Evolutionary conservation across 177 flowering plant species (phyloP).

Genomic region (Vitis hybrid): DNA sequence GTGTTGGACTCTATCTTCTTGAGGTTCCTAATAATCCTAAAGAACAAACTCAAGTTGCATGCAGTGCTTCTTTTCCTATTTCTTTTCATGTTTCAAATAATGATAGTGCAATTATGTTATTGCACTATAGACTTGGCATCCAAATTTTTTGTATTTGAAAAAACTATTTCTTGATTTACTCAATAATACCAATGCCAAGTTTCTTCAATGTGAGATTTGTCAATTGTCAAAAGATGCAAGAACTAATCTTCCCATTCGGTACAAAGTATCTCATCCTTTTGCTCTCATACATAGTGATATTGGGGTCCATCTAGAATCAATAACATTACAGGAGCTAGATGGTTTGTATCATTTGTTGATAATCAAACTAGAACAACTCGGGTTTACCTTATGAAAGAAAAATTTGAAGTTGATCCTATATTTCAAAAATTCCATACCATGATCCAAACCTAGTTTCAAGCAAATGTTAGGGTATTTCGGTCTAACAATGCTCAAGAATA

Average conservation of each 20-base stretch:
- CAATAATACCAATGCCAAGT: too few species aligned
- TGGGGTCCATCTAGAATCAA: too few species aligned
- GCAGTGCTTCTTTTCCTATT: neutral
- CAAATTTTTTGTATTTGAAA: conserved; percentile 9
- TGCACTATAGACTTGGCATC: neutral
- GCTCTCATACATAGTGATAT: neutral
- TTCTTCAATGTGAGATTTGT: too few species aligned
- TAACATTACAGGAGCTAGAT: too few species aligned
- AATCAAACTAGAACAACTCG: neutral
- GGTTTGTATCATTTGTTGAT: too few species aligned
- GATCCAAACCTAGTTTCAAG: conserved; percentile 16
- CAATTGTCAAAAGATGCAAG: neutral
- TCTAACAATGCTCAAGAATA: conserved; percentile 16
- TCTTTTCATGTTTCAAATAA: neutral
- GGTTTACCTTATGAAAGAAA: conserved; percentile 10
- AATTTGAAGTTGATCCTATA: neutral
- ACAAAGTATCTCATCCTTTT: neutral
- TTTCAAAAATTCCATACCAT: conserved; percentile 4
- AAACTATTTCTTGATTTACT: neutral
- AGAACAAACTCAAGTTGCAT: neutral
- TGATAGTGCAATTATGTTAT: conserved; percentile 6
- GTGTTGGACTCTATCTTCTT: conserved; percentile 4
- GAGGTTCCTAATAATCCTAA: neutral
- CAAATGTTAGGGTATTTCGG: conserved; percentile 2
- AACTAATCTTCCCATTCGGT: neutral